Percentiles rank a stretch among this genome's conserved stretches.
Conservation (phyloP, 805 yeast genomes). For the Wickerhamiella siamensis region DNA sequence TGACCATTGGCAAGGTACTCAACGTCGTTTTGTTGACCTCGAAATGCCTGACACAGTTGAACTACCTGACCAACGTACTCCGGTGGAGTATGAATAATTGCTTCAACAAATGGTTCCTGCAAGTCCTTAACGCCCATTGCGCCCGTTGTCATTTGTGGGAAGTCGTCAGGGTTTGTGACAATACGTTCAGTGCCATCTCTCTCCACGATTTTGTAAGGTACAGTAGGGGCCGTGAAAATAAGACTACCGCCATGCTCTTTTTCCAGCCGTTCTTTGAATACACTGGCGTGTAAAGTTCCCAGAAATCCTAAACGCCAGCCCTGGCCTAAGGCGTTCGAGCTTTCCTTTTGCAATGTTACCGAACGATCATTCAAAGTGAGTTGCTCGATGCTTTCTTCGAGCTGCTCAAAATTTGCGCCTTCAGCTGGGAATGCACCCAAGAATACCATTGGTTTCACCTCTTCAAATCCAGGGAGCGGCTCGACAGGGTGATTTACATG, state of each 20-base stretch:
- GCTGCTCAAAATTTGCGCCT: conserved; percentile 72
- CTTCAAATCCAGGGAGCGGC: conserved; percentile 89
- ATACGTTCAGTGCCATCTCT: conserved; percentile 48
- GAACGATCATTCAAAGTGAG: conserved; percentile 84
- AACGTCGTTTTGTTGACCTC: conserved; percentile 73
- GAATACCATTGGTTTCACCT: conserved; percentile 95
- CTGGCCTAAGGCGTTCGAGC: conserved; percentile 87
- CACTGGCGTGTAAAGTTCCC: conserved; percentile 91
- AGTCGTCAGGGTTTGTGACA: conserved; percentile 83
- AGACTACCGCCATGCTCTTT: conserved; percentile 89
- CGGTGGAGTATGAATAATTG: conserved; percentile 77
- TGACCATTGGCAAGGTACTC: conserved; percentile 69
- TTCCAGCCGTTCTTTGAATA: conserved; percentile 79
- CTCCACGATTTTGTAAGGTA: conserved; percentile 70
- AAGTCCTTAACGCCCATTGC: conserved; percentile 10
- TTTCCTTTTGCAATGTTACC: conserved; percentile 76
- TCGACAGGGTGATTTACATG: conserved; percentile 39
- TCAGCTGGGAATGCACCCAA: conserved; percentile 97
- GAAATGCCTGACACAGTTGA: conserved; percentile 64
- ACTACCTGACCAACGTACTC: conserved; percentile 83
- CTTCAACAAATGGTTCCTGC: conserved; percentile 76
- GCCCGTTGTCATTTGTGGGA: conserved; percentile 44
- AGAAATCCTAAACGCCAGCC: conserved; percentile 96
- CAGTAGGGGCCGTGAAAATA: conserved; percentile 90
- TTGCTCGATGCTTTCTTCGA: conserved; percentile 83